phyloP scores from a whole-genome alignment of 768 basidiomycete species.

The Leccinum aurantiacum region DNA sequence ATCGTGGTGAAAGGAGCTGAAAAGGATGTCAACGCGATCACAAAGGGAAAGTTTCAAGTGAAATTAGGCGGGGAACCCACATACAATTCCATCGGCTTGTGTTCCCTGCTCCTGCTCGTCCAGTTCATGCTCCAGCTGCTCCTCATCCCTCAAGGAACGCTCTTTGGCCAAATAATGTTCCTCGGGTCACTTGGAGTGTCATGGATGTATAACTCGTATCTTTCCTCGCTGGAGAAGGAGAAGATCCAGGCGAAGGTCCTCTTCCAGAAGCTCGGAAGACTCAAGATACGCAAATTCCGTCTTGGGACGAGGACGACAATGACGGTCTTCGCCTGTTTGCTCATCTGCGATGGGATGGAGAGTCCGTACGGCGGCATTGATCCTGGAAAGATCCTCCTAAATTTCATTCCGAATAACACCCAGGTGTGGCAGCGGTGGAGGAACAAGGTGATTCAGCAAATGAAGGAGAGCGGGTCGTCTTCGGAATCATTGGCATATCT shows the following conservation, averaged over 20 bases:
- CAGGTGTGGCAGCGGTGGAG: slow-evolving; percentile 28
- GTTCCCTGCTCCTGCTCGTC: slow-evolving; percentile 31
- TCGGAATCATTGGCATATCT: not conserved
- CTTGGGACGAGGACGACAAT: slow-evolving; percentile 24
- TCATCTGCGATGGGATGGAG: slow-evolving; percentile 26
- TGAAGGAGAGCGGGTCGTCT: slow-evolving; percentile 6
- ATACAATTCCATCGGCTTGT: slow-evolving; percentile 27
- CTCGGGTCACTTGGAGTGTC: slow-evolving; percentile 32
- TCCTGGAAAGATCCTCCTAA: slow-evolving; percentile 18
- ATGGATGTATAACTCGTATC: slow-evolving; percentile 37
- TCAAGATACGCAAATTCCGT: slow-evolving; percentile 18
- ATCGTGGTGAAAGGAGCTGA: slow-evolving; percentile 35
- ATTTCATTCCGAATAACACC: slow-evolving; percentile 26
- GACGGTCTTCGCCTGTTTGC: slow-evolving; percentile 26
- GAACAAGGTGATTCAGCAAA: slow-evolving; percentile 21
- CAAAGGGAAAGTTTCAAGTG: slow-evolving; percentile 32
- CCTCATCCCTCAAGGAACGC: slow-evolving; percentile 34
- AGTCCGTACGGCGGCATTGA: slow-evolving; percentile 11
- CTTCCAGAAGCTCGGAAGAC: slow-evolving; percentile 16
- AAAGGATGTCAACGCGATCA: slow-evolving; percentile 31
- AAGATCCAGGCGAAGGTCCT: slow-evolving; percentile 26
- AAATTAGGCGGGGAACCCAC: slow-evolving; percentile 11
- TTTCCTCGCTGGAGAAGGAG: slow-evolving; percentile 39
- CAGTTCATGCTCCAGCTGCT: slow-evolving; percentile 37
- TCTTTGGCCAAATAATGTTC: slow-evolving; percentile 39